Base-by-base conservation (phyloP, 148 eudicot genomes). In the Fallopia convolvulus region DNA sequence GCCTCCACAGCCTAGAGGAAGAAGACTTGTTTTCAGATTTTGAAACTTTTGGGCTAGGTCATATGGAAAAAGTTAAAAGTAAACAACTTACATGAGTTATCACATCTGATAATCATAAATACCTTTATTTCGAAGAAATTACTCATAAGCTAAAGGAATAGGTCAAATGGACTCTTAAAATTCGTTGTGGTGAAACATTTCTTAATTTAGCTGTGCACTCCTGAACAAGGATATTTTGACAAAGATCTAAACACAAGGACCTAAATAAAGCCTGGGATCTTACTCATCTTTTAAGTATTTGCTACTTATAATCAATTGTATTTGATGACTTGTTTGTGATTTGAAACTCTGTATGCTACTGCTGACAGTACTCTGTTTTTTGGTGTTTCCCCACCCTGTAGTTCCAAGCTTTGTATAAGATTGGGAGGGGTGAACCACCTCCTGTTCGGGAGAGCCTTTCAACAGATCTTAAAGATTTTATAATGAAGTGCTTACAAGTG, bases 361-460 rank as follows among this genome's bases (percentile, higher is more conserved):
- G 10, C 18, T 63, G 70, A 63, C 40, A 63, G 12, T 11, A 30
- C 40, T 32, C 17, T 63, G 7, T 32, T 2, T 63, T 63, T 33
- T 33, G 18, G 17, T 8, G 15, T 58, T 8, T 63, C 6, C 70
- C 40, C 41, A 3, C 36, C 36, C 36, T 63, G 77, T 90, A 89
- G 97, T 79, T 81, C 85, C 85, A 81, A 79, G 99, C 96, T 80
- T 14, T 94, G 77, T 94, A 68, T 80, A 82, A 78, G 80, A 94
- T 94, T 82, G 97, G 94, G 66, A 89, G 46, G 60, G 93, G 95
- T n/a, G 84, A 82, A 66, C 88, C 80, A 36, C 99, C 99, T 42
- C 79, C 83, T 49, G 77, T 94, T 74, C 96, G 97, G 26, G 82
- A 88, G 68, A 30, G 82, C 49, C 88, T 94, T 68, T 92, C 97